Evolutionary conservation across 2,329 filamentous ascomycete genomes (phyloP).

Genomic region (Fusarium sp.): DNA sequence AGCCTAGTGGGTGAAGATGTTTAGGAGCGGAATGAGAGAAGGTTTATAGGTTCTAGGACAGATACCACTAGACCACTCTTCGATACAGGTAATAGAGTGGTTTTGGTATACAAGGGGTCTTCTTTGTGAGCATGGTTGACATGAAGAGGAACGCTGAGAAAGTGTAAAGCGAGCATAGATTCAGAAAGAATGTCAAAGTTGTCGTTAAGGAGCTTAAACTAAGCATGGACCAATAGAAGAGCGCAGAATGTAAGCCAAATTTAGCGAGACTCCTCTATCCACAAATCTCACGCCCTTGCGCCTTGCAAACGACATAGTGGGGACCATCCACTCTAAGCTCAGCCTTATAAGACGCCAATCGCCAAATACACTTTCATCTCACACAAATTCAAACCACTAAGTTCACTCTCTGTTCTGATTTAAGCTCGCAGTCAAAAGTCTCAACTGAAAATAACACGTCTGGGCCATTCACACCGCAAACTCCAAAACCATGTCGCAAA

Average conservation of each 20-base stretch:
- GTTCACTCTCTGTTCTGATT: neutral
- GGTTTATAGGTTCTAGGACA: neutral
- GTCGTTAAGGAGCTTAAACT: fast-evolving
- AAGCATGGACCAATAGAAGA: neutral
- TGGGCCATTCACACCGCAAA: neutral
- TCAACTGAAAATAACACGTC: no score
- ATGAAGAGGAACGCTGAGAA: neutral
- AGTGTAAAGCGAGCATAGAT: fast-evolving
- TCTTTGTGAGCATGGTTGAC: fast-evolving
- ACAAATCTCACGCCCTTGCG: constrained; percentile 11
- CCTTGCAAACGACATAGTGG: constrained; percentile 17
- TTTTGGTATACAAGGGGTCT: neutral
- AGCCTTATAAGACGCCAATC: neutral
- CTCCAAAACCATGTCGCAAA: constrained; percentile 14
- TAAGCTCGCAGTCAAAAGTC: no score
- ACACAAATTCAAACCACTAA: neutral
- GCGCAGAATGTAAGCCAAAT: neutral
- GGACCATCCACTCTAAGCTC: neutral
- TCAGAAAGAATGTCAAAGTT: neutral
- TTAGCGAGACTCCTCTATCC: neutral
- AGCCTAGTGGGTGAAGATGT: neutral
- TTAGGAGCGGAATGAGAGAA: neutral
- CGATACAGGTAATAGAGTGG: neutral
- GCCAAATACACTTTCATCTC: neutral
- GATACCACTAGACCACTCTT: neutral